phyloP scores from a whole-genome alignment of 345 rosid genomes.

The Garcia nutans region DNA sequence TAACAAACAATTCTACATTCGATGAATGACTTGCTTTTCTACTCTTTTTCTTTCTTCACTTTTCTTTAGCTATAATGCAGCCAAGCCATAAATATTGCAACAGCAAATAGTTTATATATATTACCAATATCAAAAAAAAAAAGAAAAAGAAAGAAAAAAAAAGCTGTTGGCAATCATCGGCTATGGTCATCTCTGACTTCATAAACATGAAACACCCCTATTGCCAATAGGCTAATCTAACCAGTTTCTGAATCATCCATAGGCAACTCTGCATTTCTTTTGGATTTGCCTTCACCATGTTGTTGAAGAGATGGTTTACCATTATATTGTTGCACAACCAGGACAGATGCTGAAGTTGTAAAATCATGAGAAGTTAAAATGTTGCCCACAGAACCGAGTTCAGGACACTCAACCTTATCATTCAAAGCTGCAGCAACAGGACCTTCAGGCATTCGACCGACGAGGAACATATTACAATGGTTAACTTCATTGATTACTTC shows the following conservation, averaged over 20 bases:
- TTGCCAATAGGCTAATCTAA: neutral
- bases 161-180: neutral
- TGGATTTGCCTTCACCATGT: neutral
- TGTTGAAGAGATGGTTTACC: neutral
- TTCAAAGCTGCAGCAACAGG: constrained; percentile 38
- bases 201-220: too few species aligned
- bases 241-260: constrained; percentile 19
- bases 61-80: too few species aligned
- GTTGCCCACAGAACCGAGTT: constrained; percentile 54
- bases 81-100: too few species aligned
- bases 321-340: constrained; percentile 22
- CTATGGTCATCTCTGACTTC: neutral
- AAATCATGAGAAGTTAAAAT: constrained; percentile 21
- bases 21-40: too few species aligned
- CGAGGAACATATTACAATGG: constrained; percentile 22
- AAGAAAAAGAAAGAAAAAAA: too few species aligned
- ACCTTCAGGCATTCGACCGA: constrained; percentile 19
- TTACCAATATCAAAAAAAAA: neutral
- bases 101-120: too few species aligned
- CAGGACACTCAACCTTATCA: constrained; percentile 43
- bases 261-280: constrained; percentile 18
- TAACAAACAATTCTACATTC: too few species aligned
- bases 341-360: constrained; percentile 22
- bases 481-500: constrained; percentile 13
- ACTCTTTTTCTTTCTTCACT: too few species aligned